A percentile compares a stretch with the other conserved stretches of the same genome.
These are phyloP conservation scores for Phaseolus lunatus DNA, from an alignment of 306 rosid genomes.

Conservation along the genomic window DNA sequence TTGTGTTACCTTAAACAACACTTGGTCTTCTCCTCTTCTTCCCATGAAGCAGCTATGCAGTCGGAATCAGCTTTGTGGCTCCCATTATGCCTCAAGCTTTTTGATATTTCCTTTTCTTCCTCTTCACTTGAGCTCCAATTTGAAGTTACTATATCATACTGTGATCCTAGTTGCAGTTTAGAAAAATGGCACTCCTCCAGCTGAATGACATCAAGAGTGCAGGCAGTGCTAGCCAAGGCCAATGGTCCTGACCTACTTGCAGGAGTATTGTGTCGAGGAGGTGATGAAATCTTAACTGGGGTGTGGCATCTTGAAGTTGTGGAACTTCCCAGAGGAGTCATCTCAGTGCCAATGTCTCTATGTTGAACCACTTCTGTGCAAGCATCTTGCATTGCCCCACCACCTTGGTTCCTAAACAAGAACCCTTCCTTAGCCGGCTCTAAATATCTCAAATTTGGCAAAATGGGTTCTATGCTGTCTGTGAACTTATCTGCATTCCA, in stretches of 20 bases:
- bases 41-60: conserved; percentile 80
- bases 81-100: conserved; percentile 86
- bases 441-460: conserved; percentile 62
- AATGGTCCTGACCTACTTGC: conserved; percentile 85
- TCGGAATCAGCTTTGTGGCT: conserved; percentile 67
- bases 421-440: conserved; percentile 77
- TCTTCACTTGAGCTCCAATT: conserved; percentile 97
- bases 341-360: conserved; percentile 87
- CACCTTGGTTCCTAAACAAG: conserved; percentile 65
- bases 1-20: conserved; percentile 77
- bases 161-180: conserved; percentile 74
- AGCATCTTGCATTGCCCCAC: conserved; percentile 61
- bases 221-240: conserved; percentile 51
- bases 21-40: conserved; percentile 83
- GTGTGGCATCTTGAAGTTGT: conserved; percentile 93
- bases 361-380: conserved; percentile 70
- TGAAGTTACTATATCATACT: conserved; percentile 71
- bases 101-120: conserved; percentile 92
- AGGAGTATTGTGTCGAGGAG: conserved; percentile 93
- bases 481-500: conserved; percentile 85
- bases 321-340: conserved; percentile 98
- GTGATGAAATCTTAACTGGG: conserved; percentile 83
- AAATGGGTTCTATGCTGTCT: conserved; percentile 63
- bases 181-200: conserved; percentile 88
- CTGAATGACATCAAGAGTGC: conserved; percentile 62